Evolutionary conservation across 2,329 filamentous ascomycete species (phyloP).

Genomic region (Chalara sp.): DNA sequence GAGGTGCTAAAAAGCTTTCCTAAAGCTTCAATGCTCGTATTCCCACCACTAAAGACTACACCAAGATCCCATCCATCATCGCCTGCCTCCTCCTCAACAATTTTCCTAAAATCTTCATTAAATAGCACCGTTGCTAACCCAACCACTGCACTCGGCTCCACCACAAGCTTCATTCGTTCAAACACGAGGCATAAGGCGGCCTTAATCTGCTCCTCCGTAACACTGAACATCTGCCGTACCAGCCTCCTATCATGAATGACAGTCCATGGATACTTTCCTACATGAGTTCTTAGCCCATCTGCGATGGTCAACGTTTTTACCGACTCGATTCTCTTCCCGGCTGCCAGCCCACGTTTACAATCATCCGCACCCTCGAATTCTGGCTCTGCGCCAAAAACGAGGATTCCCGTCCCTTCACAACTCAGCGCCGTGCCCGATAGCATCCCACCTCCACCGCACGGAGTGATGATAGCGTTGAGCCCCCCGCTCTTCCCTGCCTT

Average conservation of each 20-base stretch:
- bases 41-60: slow-evolving; percentile 53
- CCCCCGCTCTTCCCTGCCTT: slow-evolving; percentile 22
- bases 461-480: slow-evolving; percentile 70
- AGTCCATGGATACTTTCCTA: slow-evolving; percentile 69
- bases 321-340: slow-evolving; percentile 54
- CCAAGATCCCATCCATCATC: slow-evolving; percentile 67
- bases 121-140: slow-evolving; percentile 74
- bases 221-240: slow-evolving; percentile 63
- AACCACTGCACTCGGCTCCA: slow-evolving; percentile 86
- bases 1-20: no score
- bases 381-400: slow-evolving; percentile 84
- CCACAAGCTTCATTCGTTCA: slow-evolving; percentile 83
- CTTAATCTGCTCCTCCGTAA: slow-evolving; percentile 76
- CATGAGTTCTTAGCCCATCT: slow-evolving; percentile 79
- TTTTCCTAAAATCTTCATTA: slow-evolving; percentile 71
- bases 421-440: slow-evolving; percentile 76
- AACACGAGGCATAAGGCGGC: slow-evolving; percentile 69
- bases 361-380: slow-evolving; percentile 80
- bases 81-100: slow-evolving; percentile 66
- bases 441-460: slow-evolving; percentile 84
- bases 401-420: slow-evolving; percentile 62
- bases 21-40: slow-evolving; percentile 48
- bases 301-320: slow-evolving; percentile 79
- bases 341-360: slow-evolving; percentile 60
- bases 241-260: slow-evolving; percentile 68